Conservation (phyloP, 768 basidiomycete species). For the Cystofilobasidium macerans region DNA sequence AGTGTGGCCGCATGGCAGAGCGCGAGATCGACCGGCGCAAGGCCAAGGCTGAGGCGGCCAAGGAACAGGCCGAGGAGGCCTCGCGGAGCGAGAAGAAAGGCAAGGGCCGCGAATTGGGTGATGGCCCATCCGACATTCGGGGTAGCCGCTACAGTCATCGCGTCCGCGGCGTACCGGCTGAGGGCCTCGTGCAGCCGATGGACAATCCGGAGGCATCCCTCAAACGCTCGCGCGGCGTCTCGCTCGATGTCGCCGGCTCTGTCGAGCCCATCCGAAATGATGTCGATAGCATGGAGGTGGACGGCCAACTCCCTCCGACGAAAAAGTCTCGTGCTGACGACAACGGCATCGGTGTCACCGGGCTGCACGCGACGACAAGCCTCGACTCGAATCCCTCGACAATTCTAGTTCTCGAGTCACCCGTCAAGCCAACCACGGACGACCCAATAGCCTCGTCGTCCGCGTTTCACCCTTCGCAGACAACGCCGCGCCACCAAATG, state of each 20-base stretch:
- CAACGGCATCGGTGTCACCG: background rate
- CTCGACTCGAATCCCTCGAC: background rate
- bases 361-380: background rate
- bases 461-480: background rate
- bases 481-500: background rate
- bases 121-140: background rate
- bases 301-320: background rate
- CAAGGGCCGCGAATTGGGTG: constrained; percentile 41
- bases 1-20: constrained; percentile 76
- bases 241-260: background rate
- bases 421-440: background rate
- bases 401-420: background rate
- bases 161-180: background rate
- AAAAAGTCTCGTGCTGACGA: constrained; percentile 26
- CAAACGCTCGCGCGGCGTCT: constrained; percentile 5
- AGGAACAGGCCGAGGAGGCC: constrained; percentile 26
- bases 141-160: background rate
- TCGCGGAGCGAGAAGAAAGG: constrained; percentile 29
- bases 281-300: background rate
- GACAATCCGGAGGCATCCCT: background rate
- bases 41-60: constrained; percentile 5
- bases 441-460: background rate
- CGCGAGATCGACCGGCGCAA: constrained; percentile 47
- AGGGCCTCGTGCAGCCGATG: background rate
- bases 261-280: background rate